Base-by-base conservation (phyloP, 176 grass and related monocot genomes). In the Alopecurus myosuroides region DNA sequence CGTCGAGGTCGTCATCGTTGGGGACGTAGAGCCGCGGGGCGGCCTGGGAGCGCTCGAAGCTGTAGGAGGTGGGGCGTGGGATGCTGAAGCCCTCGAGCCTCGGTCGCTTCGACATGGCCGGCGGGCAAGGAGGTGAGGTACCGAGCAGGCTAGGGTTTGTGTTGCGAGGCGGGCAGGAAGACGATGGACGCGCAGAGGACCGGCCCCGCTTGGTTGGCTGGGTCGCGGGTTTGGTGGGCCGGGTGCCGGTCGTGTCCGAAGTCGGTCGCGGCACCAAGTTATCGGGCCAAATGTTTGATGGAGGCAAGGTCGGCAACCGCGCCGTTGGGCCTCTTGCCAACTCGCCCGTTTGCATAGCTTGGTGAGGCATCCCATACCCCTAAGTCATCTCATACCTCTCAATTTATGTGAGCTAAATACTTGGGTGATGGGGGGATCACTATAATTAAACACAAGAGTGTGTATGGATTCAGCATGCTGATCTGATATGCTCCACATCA, bases 61-160 rank as follows among this genome's bases (percentile, higher is more conserved):
- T 98, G 88, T 98, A 93, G 51, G 90, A 85, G 10, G 93, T 87
- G 53, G 89, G 86, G 31, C 93, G 87, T 41, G 88, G 92, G 85
- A 95, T 88, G 63, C 93, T 91, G 91, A 98, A 95, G 4, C 95
- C 95, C 87, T 88, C 92, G 82, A 98, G 86, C 81, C 92, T 98
- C 15, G 84, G 68, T 11, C 97, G 88, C 91, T 98, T 98, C 78
- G 97, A 94, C 97, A 98, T 98, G 40, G 64, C 62, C 28, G 75
- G 39, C 73, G 13, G 74, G 71, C 22, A 13, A 44, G 58, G 36
- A 23, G 70, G 63, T 17, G 20, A 19, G 25, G 19, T 36, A 13
- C 40, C 31, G 25, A 60, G 23, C 44, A 28, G 53, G 34, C 79
- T 82, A 78, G 79, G 87, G 87, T 88, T 88, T 79, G 85, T 26